phyloP scores from a whole-genome alignment of 345 rosid species.

The Salix caprea region DNA sequence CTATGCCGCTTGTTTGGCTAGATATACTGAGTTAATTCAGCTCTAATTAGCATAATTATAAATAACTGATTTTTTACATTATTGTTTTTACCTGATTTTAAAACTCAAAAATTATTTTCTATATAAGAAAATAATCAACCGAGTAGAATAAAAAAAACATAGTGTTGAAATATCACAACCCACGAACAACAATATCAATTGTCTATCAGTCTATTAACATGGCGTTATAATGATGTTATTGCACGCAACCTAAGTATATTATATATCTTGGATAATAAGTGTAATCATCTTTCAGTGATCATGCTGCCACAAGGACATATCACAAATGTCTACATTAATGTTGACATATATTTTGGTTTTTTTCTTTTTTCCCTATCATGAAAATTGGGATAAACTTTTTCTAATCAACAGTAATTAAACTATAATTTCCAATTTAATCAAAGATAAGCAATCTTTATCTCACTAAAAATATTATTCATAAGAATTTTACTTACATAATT shows the following conservation, averaged over 20 bases:
- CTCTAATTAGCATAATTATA: too few species aligned
- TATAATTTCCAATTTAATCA: neutral
- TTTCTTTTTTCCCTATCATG: too few species aligned
- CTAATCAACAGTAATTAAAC: too few species aligned
- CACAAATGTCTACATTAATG: too few species aligned
- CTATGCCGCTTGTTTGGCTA: too few species aligned
- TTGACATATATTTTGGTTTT: too few species aligned
- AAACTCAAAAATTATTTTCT: too few species aligned
- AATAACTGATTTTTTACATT: too few species aligned
- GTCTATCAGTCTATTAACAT: neutral
- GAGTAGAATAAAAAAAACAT: neutral
- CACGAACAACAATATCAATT: neutral
- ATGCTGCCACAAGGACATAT: neutral
- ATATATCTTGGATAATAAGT: slow-evolving; percentile 17
- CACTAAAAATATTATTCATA: neutral
- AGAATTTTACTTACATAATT: neutral
- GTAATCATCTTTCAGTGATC: neutral
- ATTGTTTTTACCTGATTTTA: too few species aligned
- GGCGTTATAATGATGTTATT: slow-evolving; percentile 28
- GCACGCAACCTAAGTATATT: slow-evolving; percentile 21
- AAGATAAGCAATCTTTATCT: neutral
- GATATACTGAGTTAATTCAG: too few species aligned
- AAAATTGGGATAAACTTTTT: too few species aligned
- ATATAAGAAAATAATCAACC: too few species aligned
- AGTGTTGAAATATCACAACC: neutral